Conservation (phyloP, 2,329 filamentous ascomycete species). For the Hymenotorrendiella dingleyae region DNA sequence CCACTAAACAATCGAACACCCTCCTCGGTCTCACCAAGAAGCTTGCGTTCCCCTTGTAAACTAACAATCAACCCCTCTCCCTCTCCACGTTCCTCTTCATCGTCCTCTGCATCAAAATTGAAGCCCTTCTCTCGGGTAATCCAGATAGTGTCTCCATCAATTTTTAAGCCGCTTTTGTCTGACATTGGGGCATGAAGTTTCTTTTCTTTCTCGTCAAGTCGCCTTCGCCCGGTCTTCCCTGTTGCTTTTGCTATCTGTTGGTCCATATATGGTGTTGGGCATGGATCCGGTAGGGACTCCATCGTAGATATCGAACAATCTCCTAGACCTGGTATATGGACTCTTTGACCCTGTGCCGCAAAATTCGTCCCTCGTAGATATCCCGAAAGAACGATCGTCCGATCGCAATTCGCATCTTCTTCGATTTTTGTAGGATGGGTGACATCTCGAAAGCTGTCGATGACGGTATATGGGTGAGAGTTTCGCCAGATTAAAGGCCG, state of each 20-base stretch:
- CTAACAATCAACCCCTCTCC: slow-evolving; percentile 93
- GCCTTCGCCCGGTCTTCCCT: slow-evolving; percentile 72
- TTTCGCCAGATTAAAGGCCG: slow-evolving; percentile 95
- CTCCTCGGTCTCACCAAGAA: slow-evolving; percentile 76
- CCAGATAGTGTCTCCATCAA: slow-evolving; percentile 96
- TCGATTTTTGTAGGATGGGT: slow-evolving; percentile 91
- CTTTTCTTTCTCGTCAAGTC: slow-evolving; percentile 94
- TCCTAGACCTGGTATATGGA: slow-evolving; percentile 89
- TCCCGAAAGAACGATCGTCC: slow-evolving; percentile 84
- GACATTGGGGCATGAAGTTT: slow-evolving; percentile 96
- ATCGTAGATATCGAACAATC: slow-evolving; percentile 80
- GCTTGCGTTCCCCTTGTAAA: slow-evolving; percentile 72
- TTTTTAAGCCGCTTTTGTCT: slow-evolving; percentile 89
- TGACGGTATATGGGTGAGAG: slow-evolving; percentile 86
- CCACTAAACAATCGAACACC: slow-evolving; percentile 83
- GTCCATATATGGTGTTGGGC: slow-evolving; percentile 87
- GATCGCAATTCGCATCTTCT: slow-evolving; percentile 80
- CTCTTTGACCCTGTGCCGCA: slow-evolving; percentile 72
- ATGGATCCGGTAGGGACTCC: slow-evolving; percentile 87
- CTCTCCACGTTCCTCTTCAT: slow-evolving; percentile 70
- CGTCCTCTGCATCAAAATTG: slow-evolving; percentile 66
- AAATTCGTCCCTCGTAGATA: slow-evolving; percentile 96
- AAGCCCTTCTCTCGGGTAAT: slow-evolving; percentile 66
- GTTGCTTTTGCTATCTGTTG: slow-evolving; percentile 78
- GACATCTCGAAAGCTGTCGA: slow-evolving; percentile 91